Evolutionary conservation across 192 early-diverging fungal species (phyloP).

Genomic region (Umbelopsis vinacea): DNA sequence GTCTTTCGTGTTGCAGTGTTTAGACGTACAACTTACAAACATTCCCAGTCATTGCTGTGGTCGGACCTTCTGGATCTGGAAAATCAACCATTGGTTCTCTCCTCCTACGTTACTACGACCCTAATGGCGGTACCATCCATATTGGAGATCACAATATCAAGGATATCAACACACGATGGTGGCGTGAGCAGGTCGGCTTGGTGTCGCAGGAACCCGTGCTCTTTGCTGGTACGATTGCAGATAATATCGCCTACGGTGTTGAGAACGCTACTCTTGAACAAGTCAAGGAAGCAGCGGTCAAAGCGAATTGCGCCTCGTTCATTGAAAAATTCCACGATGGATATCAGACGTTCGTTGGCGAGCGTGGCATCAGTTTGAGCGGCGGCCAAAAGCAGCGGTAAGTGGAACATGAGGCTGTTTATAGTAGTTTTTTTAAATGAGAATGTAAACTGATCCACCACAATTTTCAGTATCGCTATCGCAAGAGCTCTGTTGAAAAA

Average conservation of each 20-base stretch:
- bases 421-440: neutral
- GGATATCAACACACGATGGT: conserved; percentile 55
- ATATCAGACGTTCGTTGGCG: conserved; percentile 54
- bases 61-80: conserved; percentile 64
- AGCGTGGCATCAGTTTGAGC: conserved; percentile 48
- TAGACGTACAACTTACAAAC: neutral
- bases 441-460: neutral
- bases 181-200: conserved; percentile 66
- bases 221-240: conserved; percentile 69
- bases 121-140: conserved; percentile 54
- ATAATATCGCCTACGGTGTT: conserved; percentile 72
- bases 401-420: conserved; percentile 21
- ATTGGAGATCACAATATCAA: conserved; percentile 65
- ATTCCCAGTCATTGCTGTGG: conserved; percentile 47
- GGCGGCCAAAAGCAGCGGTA: conserved; percentile 58
- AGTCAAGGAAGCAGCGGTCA: conserved; percentile 68
- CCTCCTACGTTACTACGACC: conserved; percentile 78
- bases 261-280: conserved; percentile 61
- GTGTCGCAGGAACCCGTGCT: conserved; percentile 79
- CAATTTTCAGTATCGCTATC: conserved; percentile 43
- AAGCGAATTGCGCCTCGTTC: conserved; percentile 77
- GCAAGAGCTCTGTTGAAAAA: conserved; percentile 50
- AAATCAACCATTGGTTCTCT: conserved; percentile 69
- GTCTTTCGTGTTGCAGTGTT: neutral
- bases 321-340: conserved; percentile 59